These are phyloP conservation scores for Phaeosphaeriaceae sp. DNA, from an alignment of 2,329 filamentous ascomycete genomes.

Conservation along the genomic window DNA sequence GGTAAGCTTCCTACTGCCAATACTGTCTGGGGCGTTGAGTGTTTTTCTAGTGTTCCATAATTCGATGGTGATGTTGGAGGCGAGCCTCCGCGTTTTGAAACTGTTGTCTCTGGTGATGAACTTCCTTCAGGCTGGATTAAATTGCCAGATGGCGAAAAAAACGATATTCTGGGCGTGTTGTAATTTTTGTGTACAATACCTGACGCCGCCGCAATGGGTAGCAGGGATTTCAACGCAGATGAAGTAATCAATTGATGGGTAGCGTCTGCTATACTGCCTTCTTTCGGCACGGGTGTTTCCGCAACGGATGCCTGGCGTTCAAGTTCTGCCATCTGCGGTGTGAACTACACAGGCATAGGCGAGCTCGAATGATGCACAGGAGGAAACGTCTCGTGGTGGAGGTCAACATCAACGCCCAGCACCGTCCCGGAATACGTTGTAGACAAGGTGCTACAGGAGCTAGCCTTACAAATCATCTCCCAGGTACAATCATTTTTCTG, in stretches of 20 bases:
- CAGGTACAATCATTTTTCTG: slow-evolving; percentile 21
- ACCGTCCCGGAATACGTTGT: slow-evolving; percentile 45
- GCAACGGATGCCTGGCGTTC: slow-evolving; percentile 20
- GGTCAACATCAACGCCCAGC: slow-evolving; percentile 44
- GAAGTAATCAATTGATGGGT: slow-evolving; percentile 37
- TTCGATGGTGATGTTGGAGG: slow-evolving; percentile 12
- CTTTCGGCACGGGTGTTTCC: slow-evolving; percentile 11
- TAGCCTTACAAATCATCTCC: slow-evolving; percentile 33
- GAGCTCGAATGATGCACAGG: slow-evolving; percentile 26
- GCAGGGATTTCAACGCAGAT: slow-evolving; percentile 43
- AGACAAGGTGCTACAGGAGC: slow-evolving; percentile 43
- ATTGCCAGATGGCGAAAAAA: slow-evolving; percentile 45
- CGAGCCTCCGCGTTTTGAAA: slow-evolving; percentile 10
- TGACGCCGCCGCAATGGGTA: slow-evolving; percentile 47
- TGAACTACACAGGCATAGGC: slow-evolving; percentile 33
- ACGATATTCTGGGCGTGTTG: slow-evolving; percentile 37
- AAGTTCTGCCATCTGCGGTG: slow-evolving; percentile 28
- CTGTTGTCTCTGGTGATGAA: slow-evolving; percentile 16
- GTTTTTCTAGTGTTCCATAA: slow-evolving; percentile 12
- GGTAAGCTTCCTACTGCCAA: slow-evolving; percentile 14
- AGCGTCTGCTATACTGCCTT: slow-evolving; percentile 3
- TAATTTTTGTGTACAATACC: slow-evolving; percentile 42
- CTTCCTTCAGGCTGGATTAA: slow-evolving; percentile 37
- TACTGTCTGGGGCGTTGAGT: slow-evolving; percentile 8
- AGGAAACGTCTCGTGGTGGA: slow-evolving; percentile 28